phyloP scores from a whole-genome alignment of 1,284 basidiomycete species.

The Leccinum solheimii region DNA sequence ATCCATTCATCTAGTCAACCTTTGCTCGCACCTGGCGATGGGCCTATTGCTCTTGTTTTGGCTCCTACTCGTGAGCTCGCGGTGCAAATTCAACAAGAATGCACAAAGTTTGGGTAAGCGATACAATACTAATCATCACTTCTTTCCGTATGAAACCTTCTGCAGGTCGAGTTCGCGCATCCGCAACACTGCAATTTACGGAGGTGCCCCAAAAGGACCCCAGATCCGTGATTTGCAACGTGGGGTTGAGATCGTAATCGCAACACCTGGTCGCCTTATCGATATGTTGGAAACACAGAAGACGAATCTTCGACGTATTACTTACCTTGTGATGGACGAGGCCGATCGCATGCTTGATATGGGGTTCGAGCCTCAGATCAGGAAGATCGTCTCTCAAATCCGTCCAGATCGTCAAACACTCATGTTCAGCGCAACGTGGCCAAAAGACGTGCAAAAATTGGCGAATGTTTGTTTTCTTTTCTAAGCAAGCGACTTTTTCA shows the following conservation, averaged over 20 bases:
- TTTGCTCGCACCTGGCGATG: slow-evolving; percentile 90
- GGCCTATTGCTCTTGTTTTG: slow-evolving; percentile 94
- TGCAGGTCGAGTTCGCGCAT: slow-evolving; percentile 87
- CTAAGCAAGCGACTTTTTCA: not conserved
- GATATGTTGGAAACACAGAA: slow-evolving; percentile 96
- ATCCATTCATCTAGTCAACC: slow-evolving; percentile 66
- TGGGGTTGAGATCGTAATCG: slow-evolving; percentile 95
- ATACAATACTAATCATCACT: not conserved
- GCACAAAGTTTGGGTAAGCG: slow-evolving; percentile 90
- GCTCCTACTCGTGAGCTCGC: slow-evolving; percentile 98
- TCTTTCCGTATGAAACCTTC: slow-evolving; percentile 6
- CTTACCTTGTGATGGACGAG: slow-evolving; percentile 99
- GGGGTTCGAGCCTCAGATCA: slow-evolving; percentile 99
- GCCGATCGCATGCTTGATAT: slow-evolving; percentile 98
- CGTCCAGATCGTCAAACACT: slow-evolving; percentile 94
- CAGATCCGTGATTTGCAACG: slow-evolving; percentile 98
- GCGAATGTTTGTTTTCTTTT: slow-evolving; percentile 60
- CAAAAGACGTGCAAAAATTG: slow-evolving; percentile 98
- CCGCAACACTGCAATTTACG: slow-evolving; percentile 97
- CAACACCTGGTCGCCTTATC: slow-evolving; percentile 87
- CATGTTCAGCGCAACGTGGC: slow-evolving; percentile 99
- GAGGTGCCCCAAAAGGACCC: slow-evolving; percentile 97
- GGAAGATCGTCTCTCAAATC: slow-evolving; percentile 97
- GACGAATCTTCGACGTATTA: slow-evolving; percentile 94
- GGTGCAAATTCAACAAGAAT: slow-evolving; percentile 98